These are phyloP conservation scores for Aspergillus versicolor DNA, from an alignment of 2,329 filamentous ascomycete species.

Conservation along the genomic window DNA sequence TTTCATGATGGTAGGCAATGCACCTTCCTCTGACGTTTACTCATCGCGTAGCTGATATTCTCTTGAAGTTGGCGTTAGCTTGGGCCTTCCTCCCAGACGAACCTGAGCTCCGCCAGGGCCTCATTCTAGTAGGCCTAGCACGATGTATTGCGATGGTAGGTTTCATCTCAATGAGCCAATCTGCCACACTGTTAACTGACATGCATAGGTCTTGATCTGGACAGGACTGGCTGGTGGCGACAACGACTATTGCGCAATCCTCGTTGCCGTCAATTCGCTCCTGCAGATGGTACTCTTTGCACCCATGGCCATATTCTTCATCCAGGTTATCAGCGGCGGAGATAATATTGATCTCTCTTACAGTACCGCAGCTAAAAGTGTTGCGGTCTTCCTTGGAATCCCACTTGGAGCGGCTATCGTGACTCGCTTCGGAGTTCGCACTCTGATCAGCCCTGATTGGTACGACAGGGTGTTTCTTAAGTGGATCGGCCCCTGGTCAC, in stretches of 20 bases:
- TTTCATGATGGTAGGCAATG: no score
- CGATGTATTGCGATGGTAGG: conserved; percentile 52
- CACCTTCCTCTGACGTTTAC: no score
- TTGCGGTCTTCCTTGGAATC: conserved; percentile 81
- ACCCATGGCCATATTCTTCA: conserved; percentile 66
- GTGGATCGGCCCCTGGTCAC: conserved; percentile 68
- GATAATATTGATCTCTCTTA: conserved; percentile 55
- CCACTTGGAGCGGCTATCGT: conserved; percentile 74
- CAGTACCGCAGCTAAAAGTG: conserved; percentile 69
- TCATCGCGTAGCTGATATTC: no score
- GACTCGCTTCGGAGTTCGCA: conserved; percentile 57
- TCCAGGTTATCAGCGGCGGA: conserved; percentile 62
- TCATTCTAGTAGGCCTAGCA: conserved; percentile 80
- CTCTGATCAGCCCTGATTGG: conserved; percentile 56
- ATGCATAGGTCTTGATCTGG: conserved; percentile 68
- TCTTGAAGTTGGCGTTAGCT: conserved; percentile 38
- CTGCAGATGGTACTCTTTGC: conserved; percentile 73
- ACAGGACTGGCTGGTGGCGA: conserved; percentile 74
- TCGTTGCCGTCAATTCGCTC: conserved; percentile 75
- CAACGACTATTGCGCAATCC: conserved; percentile 75
- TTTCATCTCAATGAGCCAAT: no score
- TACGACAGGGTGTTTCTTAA: conserved; percentile 71
- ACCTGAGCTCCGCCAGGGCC: conserved; percentile 56
- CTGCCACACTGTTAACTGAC: neutral
- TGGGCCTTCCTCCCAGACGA: conserved; percentile 56